phyloP scores from a whole-genome alignment of 2,329 filamentous ascomycete species.

The Ophiocordyceps camponoti-leonardi region DNA sequence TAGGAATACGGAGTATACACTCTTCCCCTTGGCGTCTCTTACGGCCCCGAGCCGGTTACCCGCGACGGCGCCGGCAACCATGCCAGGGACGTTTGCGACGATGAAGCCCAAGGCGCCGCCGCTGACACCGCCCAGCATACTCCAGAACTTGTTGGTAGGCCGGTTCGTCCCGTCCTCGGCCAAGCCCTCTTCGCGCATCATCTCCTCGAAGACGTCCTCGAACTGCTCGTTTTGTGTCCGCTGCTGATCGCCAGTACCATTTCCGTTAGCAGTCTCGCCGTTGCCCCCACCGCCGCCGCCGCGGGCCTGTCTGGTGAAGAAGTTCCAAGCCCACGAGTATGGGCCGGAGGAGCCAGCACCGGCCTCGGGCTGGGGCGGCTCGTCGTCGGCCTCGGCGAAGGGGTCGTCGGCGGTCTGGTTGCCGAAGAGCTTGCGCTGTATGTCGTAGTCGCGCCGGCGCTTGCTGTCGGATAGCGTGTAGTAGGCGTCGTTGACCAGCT shows the following conservation, averaged over 20 bases:
- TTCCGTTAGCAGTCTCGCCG: neutral
- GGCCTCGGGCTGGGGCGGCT: slow-evolving; percentile 9
- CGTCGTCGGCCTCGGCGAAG: slow-evolving; percentile 28
- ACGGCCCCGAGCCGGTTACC: slow-evolving; percentile 85
- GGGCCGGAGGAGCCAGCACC: slow-evolving; percentile 20
- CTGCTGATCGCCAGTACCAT: slow-evolving; percentile 15
- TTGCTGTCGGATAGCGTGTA: slow-evolving; percentile 70
- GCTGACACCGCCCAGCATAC: slow-evolving; percentile 65
- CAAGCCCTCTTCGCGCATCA: slow-evolving; percentile 76
- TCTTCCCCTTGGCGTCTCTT: slow-evolving; percentile 82
- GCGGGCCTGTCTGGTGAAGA: slow-evolving; percentile 24
- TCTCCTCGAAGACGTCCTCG: slow-evolving; percentile 72
- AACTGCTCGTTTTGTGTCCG: slow-evolving; percentile 65
- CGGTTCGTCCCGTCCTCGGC: slow-evolving; percentile 46
- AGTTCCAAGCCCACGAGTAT: slow-evolving; percentile 67
- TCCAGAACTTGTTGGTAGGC: slow-evolving; percentile 67
- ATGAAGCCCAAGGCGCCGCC: slow-evolving; percentile 91
- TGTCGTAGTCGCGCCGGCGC: slow-evolving; percentile 72
- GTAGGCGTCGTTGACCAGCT: slow-evolving; percentile 85
- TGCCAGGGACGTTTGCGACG: slow-evolving; percentile 76
- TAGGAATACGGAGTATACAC: slow-evolving; percentile 79
- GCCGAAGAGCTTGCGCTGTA: slow-evolving; percentile 27
- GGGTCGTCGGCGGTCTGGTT: slow-evolving; percentile 13
- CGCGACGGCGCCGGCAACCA: slow-evolving; percentile 78
- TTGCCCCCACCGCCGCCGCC: slow-evolving; percentile 9